A percentile compares a stretch with the other conserved stretches of the same genome.
These are phyloP conservation scores for Petunia axillaris DNA, from an alignment of 257 asterid species.

Conservation along the genomic window DNA sequence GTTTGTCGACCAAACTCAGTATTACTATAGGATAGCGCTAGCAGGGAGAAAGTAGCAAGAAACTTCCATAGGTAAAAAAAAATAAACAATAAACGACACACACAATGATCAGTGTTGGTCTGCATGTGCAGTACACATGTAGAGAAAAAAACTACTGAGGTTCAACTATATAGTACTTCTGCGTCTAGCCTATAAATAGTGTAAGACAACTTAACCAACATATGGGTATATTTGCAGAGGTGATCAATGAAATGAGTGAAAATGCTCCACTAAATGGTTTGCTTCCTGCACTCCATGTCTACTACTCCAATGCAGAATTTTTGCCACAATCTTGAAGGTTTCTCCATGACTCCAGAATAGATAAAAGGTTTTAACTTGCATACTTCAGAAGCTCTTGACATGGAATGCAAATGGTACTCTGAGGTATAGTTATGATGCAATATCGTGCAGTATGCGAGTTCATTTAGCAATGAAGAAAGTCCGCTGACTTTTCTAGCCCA, in stretches of 20 bases:
- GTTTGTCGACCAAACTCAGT: neutral
- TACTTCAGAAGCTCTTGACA: neutral
- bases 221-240: neutral
- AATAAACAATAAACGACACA: too few species aligned
- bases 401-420: neutral
- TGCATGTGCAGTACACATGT: neutral
- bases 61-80: neutral
- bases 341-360: neutral
- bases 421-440: neutral
- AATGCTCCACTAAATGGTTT: neutral
- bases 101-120: neutral
- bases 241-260: neutral
- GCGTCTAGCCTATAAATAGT: neutral
- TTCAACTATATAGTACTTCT: too few species aligned
- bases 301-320: neutral
- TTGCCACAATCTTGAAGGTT: neutral
- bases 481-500: slow-evolving; percentile 52
- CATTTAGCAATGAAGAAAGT: neutral
- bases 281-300: neutral
- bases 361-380: neutral
- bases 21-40: neutral
- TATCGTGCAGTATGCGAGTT: neutral
- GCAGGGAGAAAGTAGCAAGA: neutral
- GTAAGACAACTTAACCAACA: neutral
- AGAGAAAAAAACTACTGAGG: neutral